Percentiles rank a stretch among this genome's conserved stretches.
phyloP scores from a whole-genome alignment of 345 rosid genomes.

The Psidium guajava region DNA sequence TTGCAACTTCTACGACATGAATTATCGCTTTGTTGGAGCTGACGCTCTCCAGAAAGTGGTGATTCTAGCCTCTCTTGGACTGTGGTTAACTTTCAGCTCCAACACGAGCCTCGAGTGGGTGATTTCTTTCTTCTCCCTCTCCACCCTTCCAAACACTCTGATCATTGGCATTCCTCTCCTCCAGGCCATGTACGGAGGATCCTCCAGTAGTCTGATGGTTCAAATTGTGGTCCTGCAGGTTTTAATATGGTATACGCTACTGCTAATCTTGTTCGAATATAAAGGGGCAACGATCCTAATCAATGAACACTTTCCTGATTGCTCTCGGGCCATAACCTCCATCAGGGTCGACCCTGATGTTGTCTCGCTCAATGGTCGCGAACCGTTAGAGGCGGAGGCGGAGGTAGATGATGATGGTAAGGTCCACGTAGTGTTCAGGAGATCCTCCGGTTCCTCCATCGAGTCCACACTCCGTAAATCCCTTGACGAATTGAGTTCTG shows the following conservation, averaged over 20 bases:
- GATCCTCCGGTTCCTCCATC: background rate
- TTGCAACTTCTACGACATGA: slow-evolving; percentile 13
- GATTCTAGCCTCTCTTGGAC: slow-evolving; percentile 6
- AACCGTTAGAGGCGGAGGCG: background rate
- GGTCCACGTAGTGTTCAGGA: background rate
- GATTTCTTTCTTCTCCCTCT: slow-evolving; percentile 6
- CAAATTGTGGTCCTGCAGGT: slow-evolving; percentile 8
- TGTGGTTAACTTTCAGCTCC: slow-evolving; percentile 3
- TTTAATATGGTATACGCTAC: slow-evolving; percentile 1
- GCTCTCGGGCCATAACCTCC: background rate
- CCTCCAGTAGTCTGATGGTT: background rate
- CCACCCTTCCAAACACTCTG: slow-evolving; percentile 9
- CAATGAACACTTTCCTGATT: background rate
- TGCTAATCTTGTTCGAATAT: slow-evolving; percentile 4
- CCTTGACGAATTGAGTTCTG: background rate
- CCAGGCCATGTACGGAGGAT: slow-evolving; percentile 2
- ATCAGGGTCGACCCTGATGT: slow-evolving; percentile 1
- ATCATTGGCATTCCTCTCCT: slow-evolving; percentile 10
- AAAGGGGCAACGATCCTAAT: slow-evolving; percentile 1
- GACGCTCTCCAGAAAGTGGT: slow-evolving; percentile 23
- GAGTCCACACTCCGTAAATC: background rate
- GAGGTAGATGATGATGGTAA: background rate
- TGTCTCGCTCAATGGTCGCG: background rate
- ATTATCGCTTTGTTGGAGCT: slow-evolving; percentile 18
- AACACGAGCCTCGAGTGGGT: slow-evolving; percentile 4